phyloP scores from a whole-genome alignment of 2,329 filamentous ascomycete genomes.

The Monosporascus sp. region DNA sequence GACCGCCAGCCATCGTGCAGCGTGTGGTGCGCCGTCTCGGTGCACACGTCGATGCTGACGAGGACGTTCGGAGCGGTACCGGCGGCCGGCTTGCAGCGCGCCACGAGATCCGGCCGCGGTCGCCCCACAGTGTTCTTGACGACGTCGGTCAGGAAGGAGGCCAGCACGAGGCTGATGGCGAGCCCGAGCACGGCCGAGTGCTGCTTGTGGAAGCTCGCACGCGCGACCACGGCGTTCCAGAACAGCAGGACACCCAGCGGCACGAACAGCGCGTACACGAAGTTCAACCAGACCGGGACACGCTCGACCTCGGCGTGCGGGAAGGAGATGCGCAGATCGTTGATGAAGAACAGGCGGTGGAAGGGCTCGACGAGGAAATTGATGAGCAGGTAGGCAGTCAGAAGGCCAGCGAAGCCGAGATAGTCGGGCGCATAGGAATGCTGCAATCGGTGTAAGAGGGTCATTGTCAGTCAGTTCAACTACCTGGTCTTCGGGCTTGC shows the following conservation, averaged over 20 bases:
- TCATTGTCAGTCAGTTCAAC: background rate
- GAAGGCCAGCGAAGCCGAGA: conserved; percentile 67
- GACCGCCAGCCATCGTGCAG: conserved; percentile 81
- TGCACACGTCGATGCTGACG: conserved; percentile 66
- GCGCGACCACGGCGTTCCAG: conserved; percentile 56
- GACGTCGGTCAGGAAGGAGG: conserved; percentile 79
- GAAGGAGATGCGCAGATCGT: conserved; percentile 77
- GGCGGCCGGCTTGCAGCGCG: conserved; percentile 69
- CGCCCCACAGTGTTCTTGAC: conserved; percentile 85
- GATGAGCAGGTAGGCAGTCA: conserved; percentile 62
- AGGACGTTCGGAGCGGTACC: conserved; percentile 45
- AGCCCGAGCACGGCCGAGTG: conserved; percentile 83
- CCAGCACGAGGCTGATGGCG: conserved; percentile 68
- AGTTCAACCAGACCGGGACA: conserved; percentile 73
- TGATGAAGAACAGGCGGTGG: conserved; percentile 88
- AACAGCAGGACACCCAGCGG: conserved; percentile 62
- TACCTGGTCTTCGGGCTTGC: too few relatives aligned
- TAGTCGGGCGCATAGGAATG: conserved; percentile 87
- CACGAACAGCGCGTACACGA: conserved; percentile 70
- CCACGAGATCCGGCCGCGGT: conserved; percentile 57
- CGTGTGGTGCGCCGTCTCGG: conserved; percentile 59
- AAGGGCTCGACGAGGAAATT: conserved; percentile 74
- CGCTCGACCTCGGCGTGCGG: conserved; percentile 81
- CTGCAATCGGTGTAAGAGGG: conserved; percentile 31
- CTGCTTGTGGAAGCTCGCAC: conserved; percentile 67